These are phyloP conservation scores for Yamadazyma laniorum DNA, from an alignment of 805 yeast species.

Conservation along the genomic window DNA sequence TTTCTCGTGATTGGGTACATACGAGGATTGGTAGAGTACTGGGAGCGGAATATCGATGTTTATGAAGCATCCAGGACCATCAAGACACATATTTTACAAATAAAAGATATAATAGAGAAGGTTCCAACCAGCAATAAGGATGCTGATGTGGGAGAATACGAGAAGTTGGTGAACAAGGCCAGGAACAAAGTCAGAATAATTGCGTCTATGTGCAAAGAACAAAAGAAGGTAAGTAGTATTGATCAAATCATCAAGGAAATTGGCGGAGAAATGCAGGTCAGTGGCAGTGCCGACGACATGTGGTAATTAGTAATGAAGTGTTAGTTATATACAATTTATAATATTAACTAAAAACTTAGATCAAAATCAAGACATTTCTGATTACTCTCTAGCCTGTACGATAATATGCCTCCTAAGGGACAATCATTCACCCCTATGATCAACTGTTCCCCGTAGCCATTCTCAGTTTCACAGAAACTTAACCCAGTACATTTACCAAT, in stretches of 20 bases:
- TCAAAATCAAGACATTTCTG: conserved; percentile 41
- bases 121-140: conserved; percentile 45
- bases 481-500: conserved; percentile 62
- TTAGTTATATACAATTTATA: conserved; percentile 1
- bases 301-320: conserved; percentile 25
- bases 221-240: conserved; percentile 26
- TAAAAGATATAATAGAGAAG: conserved; percentile 27
- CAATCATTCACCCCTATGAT: conserved; percentile 56
- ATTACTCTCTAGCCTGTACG: conserved; percentile 39
- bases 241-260: conserved; percentile 35
- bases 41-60: conserved; percentile 25
- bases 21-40: conserved; percentile 44
- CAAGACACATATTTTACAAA: conserved; percentile 24
- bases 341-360: conserved; percentile 13
- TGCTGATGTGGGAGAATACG: conserved; percentile 54
- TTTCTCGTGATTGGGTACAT: conserved; percentile 70
- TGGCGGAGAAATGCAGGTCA: conserved; percentile 37
- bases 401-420: conserved; percentile 56
- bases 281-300: conserved; percentile 42
- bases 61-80: conserved; percentile 19
- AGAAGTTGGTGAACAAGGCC: conserved; percentile 50
- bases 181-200: conserved; percentile 61
- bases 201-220: conserved; percentile 31
- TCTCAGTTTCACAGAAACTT: conserved; percentile 43
- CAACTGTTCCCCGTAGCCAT: conserved; percentile 46